Conservation (phyloP, 2,329 filamentous ascomycete species). For the Colletotrichum tabaci region DNA sequence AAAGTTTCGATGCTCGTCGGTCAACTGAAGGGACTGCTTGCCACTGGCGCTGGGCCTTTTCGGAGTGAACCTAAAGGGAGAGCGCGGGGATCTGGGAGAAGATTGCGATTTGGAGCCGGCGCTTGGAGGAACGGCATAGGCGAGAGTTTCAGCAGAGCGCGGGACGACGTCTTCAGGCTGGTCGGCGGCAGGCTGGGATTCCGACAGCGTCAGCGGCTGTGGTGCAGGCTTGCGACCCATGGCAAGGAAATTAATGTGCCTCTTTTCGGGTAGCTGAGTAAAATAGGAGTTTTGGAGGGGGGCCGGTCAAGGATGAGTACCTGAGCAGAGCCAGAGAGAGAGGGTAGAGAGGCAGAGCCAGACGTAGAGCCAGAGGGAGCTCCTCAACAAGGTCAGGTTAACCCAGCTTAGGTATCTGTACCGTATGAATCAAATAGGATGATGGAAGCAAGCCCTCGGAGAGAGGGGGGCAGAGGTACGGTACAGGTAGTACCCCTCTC, state of each 20-base stretch:
- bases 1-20: constrained; percentile 43
- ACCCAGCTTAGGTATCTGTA: constrained; percentile 31
- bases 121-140: constrained; percentile 49
- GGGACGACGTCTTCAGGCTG: constrained; percentile 48
- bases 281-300: constrained; percentile 23
- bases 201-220: constrained; percentile 70
- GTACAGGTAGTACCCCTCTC: background rate
- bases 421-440: constrained; percentile 32
- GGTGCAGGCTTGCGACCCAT: constrained; percentile 74
- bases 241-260: constrained; percentile 37
- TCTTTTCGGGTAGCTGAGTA: constrained; percentile 23
- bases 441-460: background rate
- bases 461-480: background rate
- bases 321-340: constrained; percentile 5
- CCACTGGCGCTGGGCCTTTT: constrained; percentile 46
- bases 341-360: constrained; percentile 23
- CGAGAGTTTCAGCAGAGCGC: constrained; percentile 50
- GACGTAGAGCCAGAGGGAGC: constrained; percentile 17
- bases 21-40: constrained; percentile 39
- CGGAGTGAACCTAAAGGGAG: constrained; percentile 62
- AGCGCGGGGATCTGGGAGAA: constrained; percentile 61
- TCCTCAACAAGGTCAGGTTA: constrained; percentile 15
- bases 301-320: constrained; percentile 39
- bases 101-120: constrained; percentile 56
- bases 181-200: constrained; percentile 53